These are phyloP conservation scores for Yarrowia divulgata DNA, from an alignment of 805 yeast species.

Conservation along the genomic window DNA sequence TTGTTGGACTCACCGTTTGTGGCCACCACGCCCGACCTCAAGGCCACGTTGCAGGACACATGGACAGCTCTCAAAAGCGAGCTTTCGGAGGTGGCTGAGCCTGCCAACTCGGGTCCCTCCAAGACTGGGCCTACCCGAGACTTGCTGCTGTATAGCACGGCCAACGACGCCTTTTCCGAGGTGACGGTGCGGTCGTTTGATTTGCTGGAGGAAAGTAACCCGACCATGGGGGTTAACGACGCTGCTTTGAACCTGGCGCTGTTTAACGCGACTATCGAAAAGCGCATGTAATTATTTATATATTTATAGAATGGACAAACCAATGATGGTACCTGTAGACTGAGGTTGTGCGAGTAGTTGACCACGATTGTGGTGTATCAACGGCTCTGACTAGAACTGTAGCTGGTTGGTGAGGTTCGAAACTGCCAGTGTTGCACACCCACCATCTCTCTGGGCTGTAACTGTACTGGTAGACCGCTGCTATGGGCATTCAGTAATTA, in stretches of 20 bases:
- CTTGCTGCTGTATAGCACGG: conserved; percentile 48
- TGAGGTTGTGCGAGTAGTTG: neutral
- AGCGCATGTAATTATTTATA: conserved; percentile 48
- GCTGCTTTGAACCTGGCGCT: conserved; percentile 61
- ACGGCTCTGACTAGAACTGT: no score
- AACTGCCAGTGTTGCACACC: no score
- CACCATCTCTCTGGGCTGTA: no score
- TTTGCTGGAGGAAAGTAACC: conserved; percentile 63
- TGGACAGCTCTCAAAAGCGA: conserved; percentile 23
- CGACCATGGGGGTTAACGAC: conserved; percentile 58
- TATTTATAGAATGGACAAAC: conserved; percentile 29
- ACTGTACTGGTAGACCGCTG: no score
- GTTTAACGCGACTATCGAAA: conserved; percentile 61
- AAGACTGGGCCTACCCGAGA: conserved; percentile 37
- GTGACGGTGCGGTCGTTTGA: conserved; percentile 61
- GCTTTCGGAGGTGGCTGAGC: conserved; percentile 30
- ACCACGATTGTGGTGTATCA: no score
- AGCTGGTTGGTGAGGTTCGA: no score
- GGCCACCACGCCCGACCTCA: conserved; percentile 17
- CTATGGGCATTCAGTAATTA: no score
- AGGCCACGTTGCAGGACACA: conserved; percentile 34
- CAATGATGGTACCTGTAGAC: no score
- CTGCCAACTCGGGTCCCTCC: conserved; percentile 29
- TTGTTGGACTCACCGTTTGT: conserved; percentile 40
- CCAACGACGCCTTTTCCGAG: conserved; percentile 49